Evolutionary conservation across 768 basidiomycete species (phyloP), one percentile per base, ranked within the genome.

Genomic region (Calocera viscosa): DNA sequence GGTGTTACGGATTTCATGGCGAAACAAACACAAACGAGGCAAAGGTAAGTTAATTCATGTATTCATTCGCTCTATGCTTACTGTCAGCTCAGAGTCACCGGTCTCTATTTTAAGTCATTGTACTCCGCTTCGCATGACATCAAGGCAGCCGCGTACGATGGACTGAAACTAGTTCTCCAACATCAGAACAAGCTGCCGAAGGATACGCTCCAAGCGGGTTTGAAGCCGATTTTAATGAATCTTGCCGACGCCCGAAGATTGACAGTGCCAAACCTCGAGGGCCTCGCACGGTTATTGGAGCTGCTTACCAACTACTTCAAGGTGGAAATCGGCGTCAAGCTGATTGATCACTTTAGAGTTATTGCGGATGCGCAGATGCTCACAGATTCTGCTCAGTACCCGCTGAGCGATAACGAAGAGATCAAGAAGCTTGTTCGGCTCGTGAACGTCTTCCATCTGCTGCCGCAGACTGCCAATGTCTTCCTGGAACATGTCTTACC

Each of bases 281-380:
- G 96, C 1, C 80, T 99, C 26, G 95, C 94, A 14, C 87, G 95
- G 14, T 82, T 99, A 63, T 80, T 99, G 63, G 93, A 96, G 75
- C 83, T 99, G 7, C 78, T 99, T 66, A 96, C 94, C 40, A 97
- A 97, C 75, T 98, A 99, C 78, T 99, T 99, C 86, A 98, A 97
- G 76, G 95, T 99, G 19, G 96, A 99, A 78, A 98, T 99, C 68
- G 96, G 96, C 0, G 85, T 91, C 75, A 99, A 99, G 77, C 84
- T 99, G 7, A 81, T 99, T 24, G 96, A 98, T 72, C 96, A 99
- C 75, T 97, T 95, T 78, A 87, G 88, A 47, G 86, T 89, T 39
- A 88, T 99, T 24, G 91, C 95, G 28, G 93, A 95, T 72, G 88
- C 91, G 16, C 86, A 87, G 70, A 87, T 91, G 80, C 81, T 97